phyloP scores from a whole-genome alignment of 129 eudicot species.

The Pseudognaphalium luteoalbum region DNA sequence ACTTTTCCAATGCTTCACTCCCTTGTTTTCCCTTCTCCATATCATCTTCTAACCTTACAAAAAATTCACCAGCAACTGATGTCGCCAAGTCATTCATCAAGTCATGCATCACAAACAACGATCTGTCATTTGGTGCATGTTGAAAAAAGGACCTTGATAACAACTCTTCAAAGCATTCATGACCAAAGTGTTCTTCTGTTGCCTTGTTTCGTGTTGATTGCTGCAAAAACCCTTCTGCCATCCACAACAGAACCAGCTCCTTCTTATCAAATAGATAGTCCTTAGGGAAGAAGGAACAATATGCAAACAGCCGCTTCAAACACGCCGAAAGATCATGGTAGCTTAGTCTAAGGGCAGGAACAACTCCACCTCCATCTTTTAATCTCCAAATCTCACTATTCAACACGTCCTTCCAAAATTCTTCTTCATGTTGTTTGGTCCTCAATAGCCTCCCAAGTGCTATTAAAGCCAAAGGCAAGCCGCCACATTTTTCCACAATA shows the following conservation, averaged over 20 bases:
- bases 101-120: slow-evolving; percentile 41
- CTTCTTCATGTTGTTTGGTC: too few relatives aligned
- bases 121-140: slow-evolving; percentile 17
- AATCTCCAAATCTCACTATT: background rate
- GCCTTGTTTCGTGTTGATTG: too few relatives aligned
- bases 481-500: slow-evolving; percentile 7
- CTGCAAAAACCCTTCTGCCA: too few relatives aligned
- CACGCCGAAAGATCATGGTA: slow-evolving; percentile 35
- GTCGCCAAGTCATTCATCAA: slow-evolving; percentile 39
- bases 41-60: slow-evolving; percentile 32
- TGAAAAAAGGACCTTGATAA: too few relatives aligned
- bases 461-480: slow-evolving; percentile 20
- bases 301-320: slow-evolving; percentile 36
- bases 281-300: slow-evolving; percentile 44
- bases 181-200: too few relatives aligned
- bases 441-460: too few relatives aligned
- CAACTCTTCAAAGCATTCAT: too few relatives aligned
- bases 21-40: slow-evolving; percentile 2
- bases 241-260: slow-evolving; percentile 8
- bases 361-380: background rate
- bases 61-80: slow-evolving; percentile 33
- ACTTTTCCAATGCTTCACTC: slow-evolving; percentile 19
- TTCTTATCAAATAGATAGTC: slow-evolving; percentile 31
- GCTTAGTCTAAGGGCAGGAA: slow-evolving; percentile 36
- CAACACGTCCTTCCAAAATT: too few relatives aligned